Percentiles rank a stretch among this genome's conserved stretches.
These are phyloP conservation scores for Microbotryomycetes sp. DNA, from an alignment of 1,284 basidiomycete genomes.

Conservation along the genomic window DNA sequence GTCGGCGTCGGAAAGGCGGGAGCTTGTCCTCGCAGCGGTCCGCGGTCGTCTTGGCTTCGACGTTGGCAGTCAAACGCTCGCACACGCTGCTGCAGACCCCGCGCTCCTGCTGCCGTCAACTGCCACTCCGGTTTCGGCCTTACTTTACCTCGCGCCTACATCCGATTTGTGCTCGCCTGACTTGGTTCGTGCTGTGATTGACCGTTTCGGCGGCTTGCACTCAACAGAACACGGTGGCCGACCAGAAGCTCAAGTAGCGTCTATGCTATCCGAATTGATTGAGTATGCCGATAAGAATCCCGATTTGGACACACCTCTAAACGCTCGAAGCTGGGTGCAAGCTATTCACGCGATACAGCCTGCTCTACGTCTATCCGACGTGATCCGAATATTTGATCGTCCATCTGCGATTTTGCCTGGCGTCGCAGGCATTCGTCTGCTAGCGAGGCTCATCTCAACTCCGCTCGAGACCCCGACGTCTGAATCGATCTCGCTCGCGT, in stretches of 20 bases:
- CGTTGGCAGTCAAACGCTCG: constrained; percentile 35
- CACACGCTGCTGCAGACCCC: constrained; percentile 36
- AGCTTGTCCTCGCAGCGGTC: constrained; percentile 35
- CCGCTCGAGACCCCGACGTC: constrained; percentile 6
- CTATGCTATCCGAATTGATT: constrained; percentile 22
- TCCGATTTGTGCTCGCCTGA: constrained; percentile 44
- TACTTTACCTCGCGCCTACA: constrained; percentile 29
- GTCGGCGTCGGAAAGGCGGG: constrained; percentile 33
- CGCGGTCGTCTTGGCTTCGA: constrained; percentile 37
- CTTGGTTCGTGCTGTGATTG: constrained; percentile 57
- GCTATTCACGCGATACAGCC: constrained; percentile 28
- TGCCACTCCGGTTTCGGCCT: constrained; percentile 13
- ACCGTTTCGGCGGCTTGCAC: constrained; percentile 56
- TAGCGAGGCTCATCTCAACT: constrained; percentile 51
- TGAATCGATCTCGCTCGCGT: constrained; percentile 1
- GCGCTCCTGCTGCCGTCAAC: background rate
- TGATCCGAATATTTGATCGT: constrained; percentile 70
- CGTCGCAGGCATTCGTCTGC: constrained; percentile 40
- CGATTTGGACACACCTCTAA: constrained; percentile 13
- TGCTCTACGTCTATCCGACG: constrained; percentile 54
- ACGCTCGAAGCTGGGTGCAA: constrained; percentile 13
- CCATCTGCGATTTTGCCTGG: constrained; percentile 62
- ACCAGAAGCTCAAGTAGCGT: constrained; percentile 18
- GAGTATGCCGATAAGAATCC: constrained; percentile 20
- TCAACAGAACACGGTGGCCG: constrained; percentile 3